Evolutionary conservation across 306 rosid species (phyloP).

Genomic region (Mimosa pudica): DNA sequence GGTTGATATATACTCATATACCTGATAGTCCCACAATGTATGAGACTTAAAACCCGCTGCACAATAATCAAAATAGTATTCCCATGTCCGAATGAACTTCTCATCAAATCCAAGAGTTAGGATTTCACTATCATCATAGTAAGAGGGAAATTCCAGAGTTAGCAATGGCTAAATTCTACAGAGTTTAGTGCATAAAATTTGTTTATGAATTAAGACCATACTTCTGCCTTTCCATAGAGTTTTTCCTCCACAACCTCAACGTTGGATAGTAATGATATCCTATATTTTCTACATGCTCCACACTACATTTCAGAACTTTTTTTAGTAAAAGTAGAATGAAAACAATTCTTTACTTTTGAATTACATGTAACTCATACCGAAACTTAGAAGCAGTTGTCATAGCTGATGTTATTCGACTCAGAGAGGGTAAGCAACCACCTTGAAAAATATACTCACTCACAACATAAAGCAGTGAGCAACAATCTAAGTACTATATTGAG

Average conservation of each 20-base stretch:
- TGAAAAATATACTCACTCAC: slow-evolving; percentile 87
- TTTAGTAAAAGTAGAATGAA: slow-evolving; percentile 15
- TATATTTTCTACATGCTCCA: slow-evolving; percentile 75
- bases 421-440: slow-evolving; percentile 82
- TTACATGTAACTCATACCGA: slow-evolving; percentile 46
- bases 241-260: slow-evolving; percentile 38
- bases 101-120: slow-evolving; percentile 67
- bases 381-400: slow-evolving; percentile 65
- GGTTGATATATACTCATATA: slow-evolving; percentile 11
- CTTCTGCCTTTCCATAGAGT: slow-evolving; percentile 36
- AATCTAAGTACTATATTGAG: slow-evolving; percentile 9
- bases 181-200: too few species aligned
- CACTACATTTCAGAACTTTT: slow-evolving; percentile 46
- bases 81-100: slow-evolving; percentile 53
- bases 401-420: slow-evolving; percentile 77
- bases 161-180: too few species aligned
- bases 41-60: slow-evolving; percentile 78
- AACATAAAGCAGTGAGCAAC: slow-evolving; percentile 42
- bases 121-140: slow-evolving; percentile 50
- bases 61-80: slow-evolving; percentile 54
- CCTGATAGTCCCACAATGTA: slow-evolving; percentile 85
- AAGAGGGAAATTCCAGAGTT: background rate
- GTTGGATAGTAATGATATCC: slow-evolving; percentile 90
- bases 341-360: background rate
- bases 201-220: too few species aligned